Base-by-base conservation (phyloP, 1,139 yeast species). In the Hyphopichia burtonii region DNA sequence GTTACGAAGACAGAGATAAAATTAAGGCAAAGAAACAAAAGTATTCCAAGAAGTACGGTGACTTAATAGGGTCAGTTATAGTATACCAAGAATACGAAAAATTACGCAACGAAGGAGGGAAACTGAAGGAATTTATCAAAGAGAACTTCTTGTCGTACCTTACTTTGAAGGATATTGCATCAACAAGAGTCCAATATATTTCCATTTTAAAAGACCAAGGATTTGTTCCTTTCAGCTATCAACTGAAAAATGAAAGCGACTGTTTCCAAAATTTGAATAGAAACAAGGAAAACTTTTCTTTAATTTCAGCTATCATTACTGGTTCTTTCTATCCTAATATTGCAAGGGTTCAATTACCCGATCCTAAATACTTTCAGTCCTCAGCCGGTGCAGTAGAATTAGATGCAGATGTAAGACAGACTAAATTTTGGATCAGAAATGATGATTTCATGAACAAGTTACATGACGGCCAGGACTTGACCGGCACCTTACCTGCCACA, bases 281-380 rank as follows among this genome's bases (percentile, higher is more conserved):
- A 46, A 83, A 86, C 49, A 62, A 61, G 10, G 53, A 56, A 1
- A 83, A 83, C 50, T 62, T 63, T 34, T 61, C 74, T 4, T 67
- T 90, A 2, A 55, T 89, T 3, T 71, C 82, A 31, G 80, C 96
- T 0, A 73, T 91, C 1, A 65, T 90, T 19, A 82, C 95, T 0
- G 95, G 96, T 2, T 76, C 96, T 0, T 79, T 83, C 53, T 86
- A 84, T 52, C 98, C 98, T 0, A 85, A 86, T 42, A 69, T 89
- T 31, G 90, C 94, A 0, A 74, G 90, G 46, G 87, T 89, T 3
- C 89, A 85, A 51, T 68, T 81, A 30, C 98, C 98, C 0, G 90
- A 87, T 48, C 80, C 91, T 7, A 87, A 86, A 53, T 93, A 69
- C 57, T 69, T 82, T 41, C 78, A 82, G 36, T 80, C 89, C 1